Conservation (phyloP, 192 early-diverging fungal genomes). For the Ambispora gerdemannii region DNA sequence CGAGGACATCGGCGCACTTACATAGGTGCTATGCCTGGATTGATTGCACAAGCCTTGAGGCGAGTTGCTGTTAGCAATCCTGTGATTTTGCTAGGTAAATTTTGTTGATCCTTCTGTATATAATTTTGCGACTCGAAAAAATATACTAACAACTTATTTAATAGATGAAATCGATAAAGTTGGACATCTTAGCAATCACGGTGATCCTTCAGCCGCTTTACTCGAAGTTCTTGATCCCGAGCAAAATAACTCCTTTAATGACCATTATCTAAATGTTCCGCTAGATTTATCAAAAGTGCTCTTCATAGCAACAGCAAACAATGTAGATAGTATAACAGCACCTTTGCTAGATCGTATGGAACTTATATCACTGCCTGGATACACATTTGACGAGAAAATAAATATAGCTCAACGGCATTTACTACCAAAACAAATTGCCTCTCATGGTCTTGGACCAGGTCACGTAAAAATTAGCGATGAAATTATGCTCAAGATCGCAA, state of each 20-base stretch:
- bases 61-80: constrained; percentile 75
- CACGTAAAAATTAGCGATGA: constrained; percentile 55
- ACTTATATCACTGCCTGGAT: constrained; percentile 70
- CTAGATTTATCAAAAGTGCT: constrained; percentile 63
- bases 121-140: not conserved
- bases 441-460: constrained; percentile 55
- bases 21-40: constrained; percentile 79
- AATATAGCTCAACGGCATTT: constrained; percentile 71
- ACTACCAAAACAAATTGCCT: constrained; percentile 67
- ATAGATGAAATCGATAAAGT: constrained; percentile 85
- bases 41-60: constrained; percentile 70
- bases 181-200: constrained; percentile 57
- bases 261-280: constrained; percentile 77
- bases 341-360: constrained; percentile 86
- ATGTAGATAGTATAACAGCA: constrained; percentile 68
- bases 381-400: constrained; percentile 82
- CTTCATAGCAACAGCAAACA: constrained; percentile 85
- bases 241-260: constrained; percentile 77
- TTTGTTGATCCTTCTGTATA: not conserved
- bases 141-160: not conserved
- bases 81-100: constrained; percentile 66
- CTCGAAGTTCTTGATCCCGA: constrained; percentile 85
- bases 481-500: constrained; percentile 58
- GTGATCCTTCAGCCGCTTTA: constrained; percentile 78
- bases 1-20: constrained; percentile 85